Base-by-base conservation (phyloP, 2,329 filamentous ascomycete species). In the Epichloe coenophiala region DNA sequence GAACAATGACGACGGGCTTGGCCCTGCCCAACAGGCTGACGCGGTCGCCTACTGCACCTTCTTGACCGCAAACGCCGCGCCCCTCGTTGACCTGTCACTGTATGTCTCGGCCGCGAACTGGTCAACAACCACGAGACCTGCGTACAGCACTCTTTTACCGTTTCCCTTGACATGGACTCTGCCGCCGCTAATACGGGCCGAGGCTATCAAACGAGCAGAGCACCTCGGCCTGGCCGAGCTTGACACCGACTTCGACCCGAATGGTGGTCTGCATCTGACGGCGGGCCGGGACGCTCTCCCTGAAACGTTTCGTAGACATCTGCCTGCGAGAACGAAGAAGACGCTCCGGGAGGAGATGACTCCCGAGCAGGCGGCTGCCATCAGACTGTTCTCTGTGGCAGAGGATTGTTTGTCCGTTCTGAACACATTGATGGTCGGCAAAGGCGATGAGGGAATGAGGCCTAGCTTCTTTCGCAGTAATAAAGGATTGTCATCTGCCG, bases 21-120 rank as follows among this genome's bases (percentile, higher is more conserved):
- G 62, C 17, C 54, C 66, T 31, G 54, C 60, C 5, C 70, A 73
- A 58, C 59, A 60, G 37, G 76, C 76, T 23, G 75, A 80, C 59
- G 57, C 62, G 45, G 61, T 71, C 56, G 80, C 73, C 54, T 75
- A 77, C 67, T 72, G 78, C 37, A 78, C 86, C 55, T 90, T 90
- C 66, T 71, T 96, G 57, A 74, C 82, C 63, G 78, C 82, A 27
- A 81, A 84, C 52, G 87, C 84, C n/a, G 80, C 83, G 47, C 80
- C 84, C 35, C 78, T 97, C 53, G 66, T 96, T 59, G 86, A 94
- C 59, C 81, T 96, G 51, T 90, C 83, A 48, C 83, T 97, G 58
- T 97, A 94, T 66, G 85, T 93, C 55, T 93, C 89, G 35, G 87
- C 84, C 51, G 81, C 88, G 56, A 96, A 97, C 71, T 98, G 93